A percentile compares a stretch with the other conserved stretches of the same genome.
These are phyloP conservation scores for Przewalskia tangutica DNA, from an alignment of 257 asterid genomes.

Conservation along the genomic window DNA sequence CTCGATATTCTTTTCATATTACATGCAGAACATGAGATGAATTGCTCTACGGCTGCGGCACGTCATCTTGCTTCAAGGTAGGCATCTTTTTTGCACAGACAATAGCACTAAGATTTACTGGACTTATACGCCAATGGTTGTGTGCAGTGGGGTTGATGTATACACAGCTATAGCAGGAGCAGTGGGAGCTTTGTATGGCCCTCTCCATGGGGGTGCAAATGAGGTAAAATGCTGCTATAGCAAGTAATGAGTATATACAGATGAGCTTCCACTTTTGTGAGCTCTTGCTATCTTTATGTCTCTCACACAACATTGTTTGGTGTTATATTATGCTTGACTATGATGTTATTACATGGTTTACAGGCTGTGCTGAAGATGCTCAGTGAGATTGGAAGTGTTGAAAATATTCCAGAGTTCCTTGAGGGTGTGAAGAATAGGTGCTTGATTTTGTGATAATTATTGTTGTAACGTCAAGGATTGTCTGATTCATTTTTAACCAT, in stretches of 20 bases:
- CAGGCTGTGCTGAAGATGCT: slow-evolving; percentile 99
- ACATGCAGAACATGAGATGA: slow-evolving; percentile 99
- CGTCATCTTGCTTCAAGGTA: slow-evolving; percentile 98
- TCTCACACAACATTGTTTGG: neutral
- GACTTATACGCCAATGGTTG: slow-evolving; percentile 4
- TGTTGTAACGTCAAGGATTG: neutral
- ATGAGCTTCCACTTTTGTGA: neutral
- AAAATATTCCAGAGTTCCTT: slow-evolving; percentile 83
- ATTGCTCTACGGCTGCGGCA: slow-evolving; percentile 98
- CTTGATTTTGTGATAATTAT: neutral
- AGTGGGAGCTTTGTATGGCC: slow-evolving; percentile 98
- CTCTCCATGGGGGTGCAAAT: slow-evolving; percentile 99
- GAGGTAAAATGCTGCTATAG: slow-evolving; percentile 48
- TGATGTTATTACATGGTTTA: slow-evolving; percentile 7
- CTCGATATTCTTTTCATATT: slow-evolving; percentile 89
- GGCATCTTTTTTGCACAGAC: slow-evolving; percentile 5
- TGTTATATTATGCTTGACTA: neutral
- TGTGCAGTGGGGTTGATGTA: slow-evolving; percentile 93
- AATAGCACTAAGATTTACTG: neutral
- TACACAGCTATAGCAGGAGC: slow-evolving; percentile 99
- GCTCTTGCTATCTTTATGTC: neutral
- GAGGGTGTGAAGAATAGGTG: slow-evolving; percentile 97
- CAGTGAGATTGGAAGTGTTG: slow-evolving; percentile 83
- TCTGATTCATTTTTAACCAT: neutral
- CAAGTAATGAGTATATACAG: neutral